Evolutionary conservation across 805 yeast species (phyloP).

Genomic region (Metschnikowia hibisci): DNA sequence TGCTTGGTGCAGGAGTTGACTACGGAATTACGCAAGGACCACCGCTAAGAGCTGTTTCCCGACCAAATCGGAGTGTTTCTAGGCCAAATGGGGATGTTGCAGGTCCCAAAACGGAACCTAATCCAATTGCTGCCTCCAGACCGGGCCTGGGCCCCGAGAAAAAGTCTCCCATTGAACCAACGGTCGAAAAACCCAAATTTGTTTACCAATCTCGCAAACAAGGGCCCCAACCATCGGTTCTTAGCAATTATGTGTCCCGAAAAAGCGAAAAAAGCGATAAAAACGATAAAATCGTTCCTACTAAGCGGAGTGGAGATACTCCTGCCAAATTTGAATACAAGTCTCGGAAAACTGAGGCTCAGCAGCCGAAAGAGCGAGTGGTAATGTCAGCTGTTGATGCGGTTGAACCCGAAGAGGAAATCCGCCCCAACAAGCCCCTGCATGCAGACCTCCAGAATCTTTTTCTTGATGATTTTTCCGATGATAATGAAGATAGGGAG

Average conservation of each 20-base stretch:
- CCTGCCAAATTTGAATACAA: constrained; percentile 25
- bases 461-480: constrained; percentile 18
- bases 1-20: background rate
- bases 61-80: too few relatives aligned
- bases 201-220: constrained; percentile 16
- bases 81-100: too few relatives aligned
- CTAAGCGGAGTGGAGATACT: background rate
- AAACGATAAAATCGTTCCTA: background rate
- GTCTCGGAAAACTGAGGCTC: constrained; percentile 31
- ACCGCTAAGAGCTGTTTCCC: constrained; percentile 3
- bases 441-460: constrained; percentile 11
- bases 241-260: constrained; percentile 16
- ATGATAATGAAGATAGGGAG: constrained; percentile 8
- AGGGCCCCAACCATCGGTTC: constrained; percentile 8
- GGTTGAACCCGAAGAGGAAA: constrained; percentile 1
- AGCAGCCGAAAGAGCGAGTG: constrained; percentile 34
- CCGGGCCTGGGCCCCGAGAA: background rate
- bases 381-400: constrained; percentile 24
- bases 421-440: constrained; percentile 2
- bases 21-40: constrained; percentile 37
- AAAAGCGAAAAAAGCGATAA: constrained; percentile 10
- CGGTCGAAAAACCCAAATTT: constrained; percentile 8
- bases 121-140: too few relatives aligned
- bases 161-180: background rate
- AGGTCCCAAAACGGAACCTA: too few relatives aligned